Conservation (phyloP, 139 green algal genomes). For the Pycnococcus provasolii region DNA sequence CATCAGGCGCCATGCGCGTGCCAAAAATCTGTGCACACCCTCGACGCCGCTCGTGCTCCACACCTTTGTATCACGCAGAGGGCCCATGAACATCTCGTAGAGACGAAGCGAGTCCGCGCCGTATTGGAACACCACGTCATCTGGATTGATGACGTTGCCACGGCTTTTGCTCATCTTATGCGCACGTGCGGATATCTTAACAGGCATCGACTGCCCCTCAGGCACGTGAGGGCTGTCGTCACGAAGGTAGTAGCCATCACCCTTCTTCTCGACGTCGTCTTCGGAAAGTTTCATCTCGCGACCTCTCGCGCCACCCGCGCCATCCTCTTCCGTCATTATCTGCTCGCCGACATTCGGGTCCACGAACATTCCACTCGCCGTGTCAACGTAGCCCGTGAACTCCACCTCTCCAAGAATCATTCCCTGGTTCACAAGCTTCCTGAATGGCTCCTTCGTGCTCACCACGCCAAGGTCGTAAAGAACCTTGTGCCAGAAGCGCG, state of each 20-base stretch:
- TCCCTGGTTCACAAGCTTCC: slow-evolving; percentile 82
- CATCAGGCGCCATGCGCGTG: slow-evolving; percentile 69
- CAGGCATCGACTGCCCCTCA: too few relatives aligned
- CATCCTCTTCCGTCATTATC: not conserved
- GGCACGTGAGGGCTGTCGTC: not conserved
- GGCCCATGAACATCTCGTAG: slow-evolving; percentile 99
- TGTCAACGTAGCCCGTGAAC: slow-evolving; percentile 54
- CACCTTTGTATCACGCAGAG: slow-evolving; percentile 53
- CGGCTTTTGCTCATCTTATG: slow-evolving; percentile 97
- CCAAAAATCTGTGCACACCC: slow-evolving; percentile 92
- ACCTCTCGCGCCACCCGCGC: not conserved
- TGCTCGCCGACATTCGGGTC: not conserved
- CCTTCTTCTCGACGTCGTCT: slow-evolving; percentile 53
- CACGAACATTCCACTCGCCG: slow-evolving; percentile 35
- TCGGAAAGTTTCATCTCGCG: slow-evolving; percentile 33
- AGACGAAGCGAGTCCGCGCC: slow-evolving; percentile 91
- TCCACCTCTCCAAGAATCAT: slow-evolving; percentile 97
- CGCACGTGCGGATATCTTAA: slow-evolving; percentile 55
- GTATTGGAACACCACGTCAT: slow-evolving; percentile 81
- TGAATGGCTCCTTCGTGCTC: slow-evolving; percentile 84
- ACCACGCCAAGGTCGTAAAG: slow-evolving; percentile 91
- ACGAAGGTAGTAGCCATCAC: slow-evolving; percentile 41
- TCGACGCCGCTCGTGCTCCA: slow-evolving; percentile 78
- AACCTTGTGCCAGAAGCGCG: slow-evolving; percentile 97
- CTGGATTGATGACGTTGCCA: slow-evolving; percentile 97